These are phyloP conservation scores for Nidula niveotomentosa DNA, from an alignment of 1,284 basidiomycete genomes.

Conservation along the genomic window DNA sequence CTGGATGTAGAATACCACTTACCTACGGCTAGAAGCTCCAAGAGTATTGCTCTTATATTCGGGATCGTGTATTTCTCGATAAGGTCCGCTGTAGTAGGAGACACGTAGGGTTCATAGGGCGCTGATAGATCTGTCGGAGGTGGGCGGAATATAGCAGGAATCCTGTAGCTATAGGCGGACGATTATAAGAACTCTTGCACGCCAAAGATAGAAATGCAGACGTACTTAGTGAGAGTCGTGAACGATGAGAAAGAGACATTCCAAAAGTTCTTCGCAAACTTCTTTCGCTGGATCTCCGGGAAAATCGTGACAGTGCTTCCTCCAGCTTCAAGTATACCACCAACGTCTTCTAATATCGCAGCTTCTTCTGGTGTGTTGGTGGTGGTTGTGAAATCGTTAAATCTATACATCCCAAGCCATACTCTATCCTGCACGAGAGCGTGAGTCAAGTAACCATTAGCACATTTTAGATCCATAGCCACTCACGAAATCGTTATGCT, in stretches of 20 bases:
- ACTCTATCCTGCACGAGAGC: slow-evolving; percentile 42
- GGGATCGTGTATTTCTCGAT: slow-evolving; percentile 48
- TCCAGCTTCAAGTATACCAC: slow-evolving; percentile 41
- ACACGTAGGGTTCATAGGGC: slow-evolving; percentile 37
- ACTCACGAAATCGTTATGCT: slow-evolving; percentile 53
- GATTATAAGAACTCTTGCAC: neutral
- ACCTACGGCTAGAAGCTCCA: slow-evolving; percentile 37
- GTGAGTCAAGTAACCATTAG: too few species aligned
- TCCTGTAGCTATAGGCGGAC: slow-evolving; percentile 30
- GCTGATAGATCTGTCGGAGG: slow-evolving; percentile 31
- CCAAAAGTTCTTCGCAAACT: slow-evolving; percentile 68
- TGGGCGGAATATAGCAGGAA: slow-evolving; percentile 52
- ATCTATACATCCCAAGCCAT: slow-evolving; percentile 53
- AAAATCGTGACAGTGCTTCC: slow-evolving; percentile 49
- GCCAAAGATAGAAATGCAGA: neutral
- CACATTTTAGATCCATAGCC: neutral
- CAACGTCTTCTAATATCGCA: slow-evolving; percentile 44
- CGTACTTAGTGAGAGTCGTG: slow-evolving; percentile 46
- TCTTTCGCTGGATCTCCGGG: slow-evolving; percentile 59
- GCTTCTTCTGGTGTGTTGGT: slow-evolving; percentile 43
- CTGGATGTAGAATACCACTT: too few species aligned
- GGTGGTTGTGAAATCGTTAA: slow-evolving; percentile 36
- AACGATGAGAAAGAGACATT: slow-evolving; percentile 57
- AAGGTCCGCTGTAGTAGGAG: slow-evolving; percentile 40
- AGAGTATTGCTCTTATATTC: slow-evolving; percentile 39